Percentiles rank a stretch among this genome's conserved stretches.
These are phyloP conservation scores for Pseudogymnoascus sp. DNA, from an alignment of 2,329 filamentous ascomycete genomes.

Conservation along the genomic window DNA sequence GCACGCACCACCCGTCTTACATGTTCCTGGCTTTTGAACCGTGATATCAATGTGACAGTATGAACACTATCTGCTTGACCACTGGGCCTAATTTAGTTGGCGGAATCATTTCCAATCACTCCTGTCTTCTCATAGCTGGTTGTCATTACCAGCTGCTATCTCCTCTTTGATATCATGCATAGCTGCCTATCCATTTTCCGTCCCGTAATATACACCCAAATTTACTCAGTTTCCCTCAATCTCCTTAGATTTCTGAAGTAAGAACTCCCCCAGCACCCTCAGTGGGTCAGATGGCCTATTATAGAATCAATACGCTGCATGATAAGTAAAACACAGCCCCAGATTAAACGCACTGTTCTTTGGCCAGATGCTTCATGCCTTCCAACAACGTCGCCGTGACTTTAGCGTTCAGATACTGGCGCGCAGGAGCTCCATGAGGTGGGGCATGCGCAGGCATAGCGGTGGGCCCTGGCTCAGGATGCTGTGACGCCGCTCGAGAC, in stretches of 20 bases:
- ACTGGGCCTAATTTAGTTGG: constrained; percentile 5
- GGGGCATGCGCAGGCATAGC: constrained; percentile 54
- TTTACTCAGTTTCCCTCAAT: constrained; percentile 38
- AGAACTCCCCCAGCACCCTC: constrained; percentile 61
- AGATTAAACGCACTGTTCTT: constrained; percentile 52
- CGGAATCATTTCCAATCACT: neutral
- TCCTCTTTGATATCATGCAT: neutral
- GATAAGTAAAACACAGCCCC: neutral
- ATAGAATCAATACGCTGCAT: neutral
- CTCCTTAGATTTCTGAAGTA: constrained; percentile 61
- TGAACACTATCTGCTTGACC: neutral
- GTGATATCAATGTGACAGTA: neutral
- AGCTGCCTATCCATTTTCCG: neutral
- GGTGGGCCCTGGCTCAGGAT: constrained; percentile 43
- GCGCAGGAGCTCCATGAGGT: constrained; percentile 59
- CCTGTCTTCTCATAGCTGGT: neutral
- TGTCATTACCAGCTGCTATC: neutral
- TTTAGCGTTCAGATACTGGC: constrained; percentile 65
- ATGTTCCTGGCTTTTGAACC: neutral
- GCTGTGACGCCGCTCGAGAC: constrained; percentile 50
- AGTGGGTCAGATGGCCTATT: constrained; percentile 60
- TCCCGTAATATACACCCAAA: constrained; percentile 10
- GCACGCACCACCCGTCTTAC: constrained; percentile 5
- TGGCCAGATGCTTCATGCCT: constrained; percentile 66
- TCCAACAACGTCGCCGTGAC: constrained; percentile 62